phyloP scores from a whole-genome alignment of 768 basidiomycete genomes.

The Lentinula guzmanii region DNA sequence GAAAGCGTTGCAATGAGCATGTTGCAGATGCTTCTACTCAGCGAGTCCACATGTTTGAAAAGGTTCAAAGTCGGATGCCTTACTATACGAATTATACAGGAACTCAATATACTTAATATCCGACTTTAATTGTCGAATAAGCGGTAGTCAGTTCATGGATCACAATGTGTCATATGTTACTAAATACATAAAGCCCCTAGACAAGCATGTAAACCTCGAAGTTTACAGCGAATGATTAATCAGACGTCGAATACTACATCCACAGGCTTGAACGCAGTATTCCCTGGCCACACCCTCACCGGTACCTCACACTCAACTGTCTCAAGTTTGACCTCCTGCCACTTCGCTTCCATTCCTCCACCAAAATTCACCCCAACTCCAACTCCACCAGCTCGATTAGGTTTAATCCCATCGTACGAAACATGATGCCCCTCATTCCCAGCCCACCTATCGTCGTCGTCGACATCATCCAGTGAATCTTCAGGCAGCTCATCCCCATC shows the following conservation, averaged over 20 bases:
- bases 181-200: too few relatives aligned
- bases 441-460: conserved; percentile 12
- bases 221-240: not conserved
- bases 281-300: conserved; percentile 82
- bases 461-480: conserved; percentile 37
- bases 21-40: too few relatives aligned
- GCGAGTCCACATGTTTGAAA: too few relatives aligned
- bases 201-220: too few relatives aligned
- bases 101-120: too few relatives aligned
- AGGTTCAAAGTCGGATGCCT: too few relatives aligned
- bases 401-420: conserved; percentile 44
- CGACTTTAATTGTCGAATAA: too few relatives aligned
- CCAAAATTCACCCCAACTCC: conserved; percentile 47
- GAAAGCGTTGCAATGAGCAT: too few relatives aligned
- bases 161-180: too few relatives aligned
- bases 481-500: conserved; percentile 41
- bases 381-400: conserved; percentile 41
- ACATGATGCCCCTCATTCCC: conserved; percentile 17
- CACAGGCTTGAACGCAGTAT: conserved; percentile 77
- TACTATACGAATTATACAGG: too few relatives aligned
- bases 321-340: conserved; percentile 68
- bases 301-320: conserved; percentile 94
- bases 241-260: conserved; percentile 76
- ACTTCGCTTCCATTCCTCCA: conserved; percentile 49
- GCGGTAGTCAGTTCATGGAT: too few relatives aligned